Evolutionary conservation across 2,329 filamentous ascomycete species (phyloP), one percentile per base, ranked within the genome.

Genomic region (Trichophyton benhamiae): DNA sequence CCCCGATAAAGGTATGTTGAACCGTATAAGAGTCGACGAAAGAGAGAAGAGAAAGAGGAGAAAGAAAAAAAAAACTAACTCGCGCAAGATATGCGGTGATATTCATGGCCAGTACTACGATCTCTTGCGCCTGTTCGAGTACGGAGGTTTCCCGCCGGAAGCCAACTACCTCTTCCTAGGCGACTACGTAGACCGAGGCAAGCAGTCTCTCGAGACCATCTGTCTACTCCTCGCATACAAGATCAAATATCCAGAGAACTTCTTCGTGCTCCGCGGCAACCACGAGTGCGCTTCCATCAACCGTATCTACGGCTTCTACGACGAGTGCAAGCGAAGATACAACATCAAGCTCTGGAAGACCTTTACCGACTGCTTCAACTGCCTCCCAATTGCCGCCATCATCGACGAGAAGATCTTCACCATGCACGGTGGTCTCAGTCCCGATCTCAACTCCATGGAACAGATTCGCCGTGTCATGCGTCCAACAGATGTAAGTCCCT

Each of bases 271-370:
- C 63, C 90, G 94, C 68, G 94, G 94, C 66, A 99, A 99, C 82
- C 94, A 99, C 82, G 94, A 99, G 78, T 97, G 94, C 79, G 94
- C 94, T 63, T 95, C 89, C 60, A 95, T 99, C 82, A 99, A 95
- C 81, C 90, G 94, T 73, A 95, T 97, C 77, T 99, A 99, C 76
- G 94, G 94, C 63, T 99, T 99, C 81, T 99, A 99, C 81, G 94
- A 99, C 73, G 92, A 99, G 78, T 99, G 92, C 86, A 99, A 99
- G 82, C 87, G 94, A 73, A 84, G 92, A 69, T 97, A 95, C 81
- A 99, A 97, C 79, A 96, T 97, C 81, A 97, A 97, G 84, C 83
- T 97, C 64, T 97, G 92, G 92, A 99, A 99, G 84, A 97, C 92
- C 0, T 97, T 99, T 75, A 96, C 91, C 66, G 92, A 99, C 76